Evolutionary conservation across 805 yeast genomes (phyloP).

Genomic region (Lachancea meyersii): DNA sequence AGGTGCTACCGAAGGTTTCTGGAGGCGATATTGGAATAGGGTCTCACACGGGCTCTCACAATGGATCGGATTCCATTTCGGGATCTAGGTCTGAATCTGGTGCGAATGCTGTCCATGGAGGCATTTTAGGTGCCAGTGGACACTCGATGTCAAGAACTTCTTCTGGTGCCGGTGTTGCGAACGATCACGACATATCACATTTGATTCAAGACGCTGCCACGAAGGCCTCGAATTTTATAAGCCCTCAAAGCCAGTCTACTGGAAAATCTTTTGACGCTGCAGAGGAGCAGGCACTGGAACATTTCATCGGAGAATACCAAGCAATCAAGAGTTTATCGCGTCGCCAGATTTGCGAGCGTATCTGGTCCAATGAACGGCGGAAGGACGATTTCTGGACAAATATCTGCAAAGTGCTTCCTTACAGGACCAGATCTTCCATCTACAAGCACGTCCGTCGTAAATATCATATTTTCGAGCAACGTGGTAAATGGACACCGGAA

Average conservation of each 20-base stretch:
- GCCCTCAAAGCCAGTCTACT: slow-evolving; percentile 28
- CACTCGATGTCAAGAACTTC: background rate
- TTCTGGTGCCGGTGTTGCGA: slow-evolving; percentile 2
- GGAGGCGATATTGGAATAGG: slow-evolving; percentile 4
- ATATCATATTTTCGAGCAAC: slow-evolving; percentile 77
- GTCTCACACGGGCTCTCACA: background rate
- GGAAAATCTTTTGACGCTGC: slow-evolving; percentile 30
- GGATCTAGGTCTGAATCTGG: background rate
- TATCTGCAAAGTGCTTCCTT: slow-evolving; percentile 71
- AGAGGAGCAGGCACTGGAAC: slow-evolving; percentile 70
- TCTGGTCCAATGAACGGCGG: slow-evolving; percentile 79
- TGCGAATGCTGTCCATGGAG: background rate
- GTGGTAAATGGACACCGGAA: slow-evolving; percentile 86
- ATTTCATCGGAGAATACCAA: slow-evolving; percentile 65
- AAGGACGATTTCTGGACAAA: slow-evolving; percentile 90
- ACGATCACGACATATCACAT: slow-evolving; percentile 35
- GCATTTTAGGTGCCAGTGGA: background rate
- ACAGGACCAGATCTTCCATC: slow-evolving; percentile 80
- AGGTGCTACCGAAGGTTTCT: slow-evolving; percentile 27
- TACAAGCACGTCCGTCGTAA: slow-evolving; percentile 90
- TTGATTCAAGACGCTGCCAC: slow-evolving; percentile 40
- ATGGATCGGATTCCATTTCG: slow-evolving; percentile 1
- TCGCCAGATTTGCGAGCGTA: slow-evolving; percentile 69
- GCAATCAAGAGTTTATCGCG: slow-evolving; percentile 55
- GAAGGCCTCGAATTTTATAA: slow-evolving; percentile 36